Evolutionary conservation across 768 basidiomycete genomes (phyloP), one percentile per base, ranked within the genome.

Genomic region (Trametes cingulata): DNA sequence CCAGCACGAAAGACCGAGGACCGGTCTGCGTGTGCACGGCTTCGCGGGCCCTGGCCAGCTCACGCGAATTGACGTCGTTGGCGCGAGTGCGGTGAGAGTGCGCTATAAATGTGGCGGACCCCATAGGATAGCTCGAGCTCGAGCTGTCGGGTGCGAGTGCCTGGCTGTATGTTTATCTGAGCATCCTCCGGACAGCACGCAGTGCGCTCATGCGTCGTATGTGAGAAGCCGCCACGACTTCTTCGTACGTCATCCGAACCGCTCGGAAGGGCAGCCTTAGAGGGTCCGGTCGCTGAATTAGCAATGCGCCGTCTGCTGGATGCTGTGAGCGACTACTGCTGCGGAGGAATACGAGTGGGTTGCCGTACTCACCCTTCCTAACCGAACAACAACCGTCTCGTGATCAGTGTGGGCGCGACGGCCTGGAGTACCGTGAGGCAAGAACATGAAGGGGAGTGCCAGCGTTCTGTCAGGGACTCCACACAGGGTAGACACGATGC

Each of bases 241-340:
- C 47, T 49, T 40, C 36, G 55, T 56, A 56, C 55, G 55, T 56
- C 55, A 56, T 56, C 37, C 55, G 45, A 25, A 47, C 55, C 39
- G 37, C 37, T 47, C 24, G 41, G 55, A 56, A 48, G 55, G 35
- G 22, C 46, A 10, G 36, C 46, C 48, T 3, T 57, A 52, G 42
- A 52, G 57, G 49, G 50, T 47, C 55, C 55, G 55, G 46, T 39
- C 22, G 47, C 55, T 47, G 47, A 49, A 41, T 41, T 27, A 49
- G 55, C 55, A 48, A 56, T 47, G 33, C 45, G 45, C 25, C n/a
- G 47, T 10, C 55, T 33, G 37, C 19, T 24, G 46, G 14, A 14
- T 49, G 47, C 55, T 49, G 22, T 19, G 47, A 45, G 57, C 41
- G 41, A 15, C 50, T 17, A 6, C 19, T 12, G 52, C 52, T 55